A percentile compares a stretch with the other conserved stretches of the same genome.
Evolutionary conservation across 345 rosid species (phyloP).

Genomic region (Lepidium aucheri): DNA sequence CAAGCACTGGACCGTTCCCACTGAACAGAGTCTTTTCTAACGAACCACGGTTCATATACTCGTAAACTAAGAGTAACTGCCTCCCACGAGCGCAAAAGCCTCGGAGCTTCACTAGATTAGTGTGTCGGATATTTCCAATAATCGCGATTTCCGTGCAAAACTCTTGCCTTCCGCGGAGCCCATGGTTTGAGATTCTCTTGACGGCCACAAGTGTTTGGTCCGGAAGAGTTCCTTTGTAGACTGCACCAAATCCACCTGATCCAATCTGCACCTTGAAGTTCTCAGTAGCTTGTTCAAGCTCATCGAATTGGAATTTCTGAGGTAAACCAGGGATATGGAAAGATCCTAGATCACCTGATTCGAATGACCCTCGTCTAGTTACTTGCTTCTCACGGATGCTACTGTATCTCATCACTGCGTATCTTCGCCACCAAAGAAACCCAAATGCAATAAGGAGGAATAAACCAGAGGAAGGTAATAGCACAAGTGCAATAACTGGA

Average conservation of each 20-base stretch:
- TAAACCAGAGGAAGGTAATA: conserved; percentile 55
- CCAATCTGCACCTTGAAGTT: conserved; percentile 55
- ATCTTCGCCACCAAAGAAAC: conserved; percentile 56
- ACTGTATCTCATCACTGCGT: conserved; percentile 23
- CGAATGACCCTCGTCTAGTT: conserved; percentile 24
- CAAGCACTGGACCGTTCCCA: conserved; percentile 39
- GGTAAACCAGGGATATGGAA: conserved; percentile 75
- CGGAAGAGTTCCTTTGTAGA: conserved; percentile 47
- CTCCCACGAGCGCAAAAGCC: conserved; percentile 72
- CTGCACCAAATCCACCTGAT: conserved; percentile 74
- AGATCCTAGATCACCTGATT: conserved; percentile 58
- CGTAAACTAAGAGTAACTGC: conserved; percentile 57
- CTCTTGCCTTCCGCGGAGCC: conserved; percentile 58
- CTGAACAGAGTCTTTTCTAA: conserved; percentile 47
- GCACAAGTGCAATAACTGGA: conserved; percentile 53
- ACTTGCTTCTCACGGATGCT: conserved; percentile 33
- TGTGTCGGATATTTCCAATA: conserved; percentile 69
- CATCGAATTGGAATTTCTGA: conserved; percentile 51
- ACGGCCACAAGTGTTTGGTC: conserved; percentile 53
- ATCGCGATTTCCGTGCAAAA: conserved; percentile 73
- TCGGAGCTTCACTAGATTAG: conserved; percentile 64
- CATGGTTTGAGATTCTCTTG: conserved; percentile 56
- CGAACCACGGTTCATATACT: conserved; percentile 67
- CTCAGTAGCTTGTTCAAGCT: conserved; percentile 56
- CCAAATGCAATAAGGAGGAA: conserved; percentile 32